Evolutionary conservation across 805 yeast genomes (phyloP), one percentile per base, ranked within the genome.

Genomic region (Nematodospora valgi): DNA sequence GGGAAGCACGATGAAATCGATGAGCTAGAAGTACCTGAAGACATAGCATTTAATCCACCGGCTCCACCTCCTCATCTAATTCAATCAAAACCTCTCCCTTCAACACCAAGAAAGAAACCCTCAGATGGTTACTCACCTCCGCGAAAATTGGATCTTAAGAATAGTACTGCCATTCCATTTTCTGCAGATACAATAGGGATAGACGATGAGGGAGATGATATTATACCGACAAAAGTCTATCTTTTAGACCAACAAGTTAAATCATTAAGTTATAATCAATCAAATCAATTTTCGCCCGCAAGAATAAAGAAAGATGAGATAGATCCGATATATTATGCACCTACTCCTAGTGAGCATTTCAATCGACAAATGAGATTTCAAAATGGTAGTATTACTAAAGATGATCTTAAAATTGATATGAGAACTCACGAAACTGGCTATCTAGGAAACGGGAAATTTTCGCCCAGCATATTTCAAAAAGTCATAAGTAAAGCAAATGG

Each of bases 261-360:
- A 39, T 52, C 67, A 6, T 48, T 64, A 30, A 49, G 62, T 1
- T 38, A 47, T 27, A 38, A 48, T 3, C 44, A 48, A 3, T 27
- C 42, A 4, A 45, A 46, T 4, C 29, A 30, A n/a, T n/a, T 21
- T 21, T 8, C 24, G 4, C 21, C 20, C 5, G 39, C 23, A n/a
- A 5, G 19, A 23, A 21, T 39, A 6, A 44, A 47, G 10, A 54
- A 48, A 8, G 53, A 60, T 40, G 68, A 66, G 38, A 45, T 61
- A 2, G 51, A 56, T 12, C 66, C 69, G 5, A 52, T 49, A 32
- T 63, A 53, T 40, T 58, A 68, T 40, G 76, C 77, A 0, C 78
- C 78, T 4, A 62, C 73, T 0, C 76, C 78, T 2, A 58, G 62
- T 29, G 74, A 70, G 36, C 68, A 64, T 37, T 48, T 64, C 19